phyloP scores from a whole-genome alignment of 257 asterid genomes.

The Phtheirospermum japonicum region DNA sequence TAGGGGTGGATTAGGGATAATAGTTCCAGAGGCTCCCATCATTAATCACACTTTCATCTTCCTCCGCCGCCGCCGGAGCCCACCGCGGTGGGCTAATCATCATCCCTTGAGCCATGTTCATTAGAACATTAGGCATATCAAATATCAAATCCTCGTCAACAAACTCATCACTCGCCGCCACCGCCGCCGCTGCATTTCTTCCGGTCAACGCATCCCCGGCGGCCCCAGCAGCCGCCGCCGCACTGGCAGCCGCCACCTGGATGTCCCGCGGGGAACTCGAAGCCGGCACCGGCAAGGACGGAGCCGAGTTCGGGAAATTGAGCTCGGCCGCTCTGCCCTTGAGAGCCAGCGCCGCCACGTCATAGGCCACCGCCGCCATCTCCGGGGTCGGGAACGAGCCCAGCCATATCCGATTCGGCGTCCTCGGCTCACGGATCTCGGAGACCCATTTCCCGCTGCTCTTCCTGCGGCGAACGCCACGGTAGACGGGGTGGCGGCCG shows the following conservation, averaged over 20 bases:
- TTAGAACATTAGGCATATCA: constrained; percentile 64
- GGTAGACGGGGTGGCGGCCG: constrained; percentile 40
- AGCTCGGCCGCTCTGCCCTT: constrained; percentile 49
- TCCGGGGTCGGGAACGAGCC: constrained; percentile 63
- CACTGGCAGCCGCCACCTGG: constrained; percentile 69
- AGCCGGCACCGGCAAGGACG: constrained; percentile 59
- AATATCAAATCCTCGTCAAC: constrained; percentile 74
- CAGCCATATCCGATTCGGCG: constrained; percentile 59
- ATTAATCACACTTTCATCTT: constrained; percentile 16
- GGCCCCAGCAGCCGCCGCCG: constrained; percentile 63
- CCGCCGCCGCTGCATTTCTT: no score
- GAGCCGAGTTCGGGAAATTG: constrained; percentile 49
- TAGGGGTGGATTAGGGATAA: background rate
- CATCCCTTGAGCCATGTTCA: constrained; percentile 77
- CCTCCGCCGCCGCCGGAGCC: constrained; percentile 19
- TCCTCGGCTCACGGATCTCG: constrained; percentile 59
- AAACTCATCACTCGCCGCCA: constrained; percentile 20
- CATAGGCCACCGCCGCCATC: constrained; percentile 66
- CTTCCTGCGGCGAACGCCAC: constrained; percentile 60
- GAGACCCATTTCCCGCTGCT: constrained; percentile 60
- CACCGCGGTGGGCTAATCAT: constrained; percentile 63
- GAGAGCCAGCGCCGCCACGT: constrained; percentile 59
- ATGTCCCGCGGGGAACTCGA: constrained; percentile 53
- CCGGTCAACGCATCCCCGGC: constrained; percentile 44
- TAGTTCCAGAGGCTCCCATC: constrained; percentile 20